Conservation (phyloP, 768 basidiomycete genomes). For the Trametes cinnabarina region DNA sequence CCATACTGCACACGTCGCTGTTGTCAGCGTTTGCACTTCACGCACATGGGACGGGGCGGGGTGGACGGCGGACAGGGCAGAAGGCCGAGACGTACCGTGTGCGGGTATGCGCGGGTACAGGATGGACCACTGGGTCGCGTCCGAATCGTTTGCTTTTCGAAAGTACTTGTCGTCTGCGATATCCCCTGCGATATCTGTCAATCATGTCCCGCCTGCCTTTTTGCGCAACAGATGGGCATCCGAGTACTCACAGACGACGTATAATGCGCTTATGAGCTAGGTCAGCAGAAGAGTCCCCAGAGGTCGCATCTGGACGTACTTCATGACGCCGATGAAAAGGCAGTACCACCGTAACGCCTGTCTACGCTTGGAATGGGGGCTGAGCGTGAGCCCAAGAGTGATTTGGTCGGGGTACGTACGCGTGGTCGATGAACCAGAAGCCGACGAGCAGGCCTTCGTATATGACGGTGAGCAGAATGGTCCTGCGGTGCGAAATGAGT, state of each 20-base stretch:
- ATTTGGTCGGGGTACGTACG: slow-evolving; percentile 46
- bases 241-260: slow-evolving; percentile 73
- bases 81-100: slow-evolving; percentile 51
- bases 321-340: slow-evolving; percentile 81
- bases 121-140: slow-evolving; percentile 84
- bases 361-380: slow-evolving; percentile 21
- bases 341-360: slow-evolving; percentile 84
- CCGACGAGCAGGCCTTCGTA: slow-evolving; percentile 88
- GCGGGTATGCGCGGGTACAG: slow-evolving; percentile 68
- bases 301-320: slow-evolving; percentile 59
- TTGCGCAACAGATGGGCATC: too few relatives aligned
- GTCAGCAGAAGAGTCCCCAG: too few relatives aligned
- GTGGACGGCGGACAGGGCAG: too few relatives aligned
- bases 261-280: slow-evolving; percentile 59
- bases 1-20: slow-evolving; percentile 61
- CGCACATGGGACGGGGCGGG: too few relatives aligned
- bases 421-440: slow-evolving; percentile 95
- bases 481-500: slow-evolving; percentile 46
- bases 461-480: slow-evolving; percentile 74
- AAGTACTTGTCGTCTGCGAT: slow-evolving; percentile 93
- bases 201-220: too few relatives aligned
- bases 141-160: slow-evolving; percentile 91
- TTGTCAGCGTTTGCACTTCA: not conserved
- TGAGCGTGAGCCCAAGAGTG: slow-evolving; percentile 27
- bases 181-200: slow-evolving; percentile 59